Conservation (phyloP, 495 filamentous ascomycete species). For the Penicillium crystallinum region DNA sequence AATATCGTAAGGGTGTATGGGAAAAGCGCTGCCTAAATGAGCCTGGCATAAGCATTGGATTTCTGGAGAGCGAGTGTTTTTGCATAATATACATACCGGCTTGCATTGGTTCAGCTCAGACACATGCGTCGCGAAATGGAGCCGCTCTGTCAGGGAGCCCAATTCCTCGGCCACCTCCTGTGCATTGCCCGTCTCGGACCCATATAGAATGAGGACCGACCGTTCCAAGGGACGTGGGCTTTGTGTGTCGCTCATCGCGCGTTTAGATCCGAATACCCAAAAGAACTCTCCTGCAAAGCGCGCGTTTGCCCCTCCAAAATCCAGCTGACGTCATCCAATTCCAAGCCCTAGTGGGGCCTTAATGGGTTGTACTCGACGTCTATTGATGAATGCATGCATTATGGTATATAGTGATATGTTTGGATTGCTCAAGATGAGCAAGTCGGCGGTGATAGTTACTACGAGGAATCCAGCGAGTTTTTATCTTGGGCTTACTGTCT, state of each 20-base stretch:
- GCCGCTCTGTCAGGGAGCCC: slow-evolving; percentile 61
- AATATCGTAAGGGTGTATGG: slow-evolving; percentile 65
- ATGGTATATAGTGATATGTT: no score
- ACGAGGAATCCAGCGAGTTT: no score
- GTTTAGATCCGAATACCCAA: neutral
- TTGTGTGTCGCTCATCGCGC: slow-evolving; percentile 23
- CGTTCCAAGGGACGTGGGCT: slow-evolving; percentile 23
- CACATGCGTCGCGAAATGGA: slow-evolving; percentile 71
- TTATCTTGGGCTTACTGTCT: no score
- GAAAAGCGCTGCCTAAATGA: slow-evolving; percentile 37
- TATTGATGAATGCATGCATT: no score
- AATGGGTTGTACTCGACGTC: no score
- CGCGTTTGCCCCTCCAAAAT: slow-evolving; percentile 9
- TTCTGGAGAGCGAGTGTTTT: neutral
- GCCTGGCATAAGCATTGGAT: neutral
- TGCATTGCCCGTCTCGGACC: slow-evolving; percentile 89
- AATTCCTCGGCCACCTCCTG: slow-evolving; percentile 86
- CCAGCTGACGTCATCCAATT: slow-evolving; percentile 24
- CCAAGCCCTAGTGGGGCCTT: neutral
- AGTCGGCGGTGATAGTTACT: no score
- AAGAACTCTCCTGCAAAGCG: neutral
- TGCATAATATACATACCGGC: slow-evolving; percentile 51
- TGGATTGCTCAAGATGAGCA: no score
- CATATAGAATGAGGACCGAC: slow-evolving; percentile 79
- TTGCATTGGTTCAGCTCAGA: slow-evolving; percentile 70